Conservation (phyloP, 495 filamentous ascomycete genomes). For the Hyphodiscus hymeniophilus region DNA sequence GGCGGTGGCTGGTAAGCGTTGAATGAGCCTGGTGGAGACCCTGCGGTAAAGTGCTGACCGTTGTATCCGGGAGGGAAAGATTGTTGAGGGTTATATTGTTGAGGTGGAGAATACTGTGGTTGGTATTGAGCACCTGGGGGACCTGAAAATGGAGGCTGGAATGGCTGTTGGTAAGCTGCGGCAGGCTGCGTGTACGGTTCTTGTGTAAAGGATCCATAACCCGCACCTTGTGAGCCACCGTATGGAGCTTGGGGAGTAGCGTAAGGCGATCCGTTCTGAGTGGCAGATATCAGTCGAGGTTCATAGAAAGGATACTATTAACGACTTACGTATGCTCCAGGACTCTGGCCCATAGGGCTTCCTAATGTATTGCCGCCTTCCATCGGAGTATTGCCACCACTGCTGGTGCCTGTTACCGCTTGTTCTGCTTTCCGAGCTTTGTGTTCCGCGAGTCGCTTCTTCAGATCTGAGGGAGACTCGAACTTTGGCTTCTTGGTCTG, state of each 20-base stretch:
- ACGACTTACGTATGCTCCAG: constrained; percentile 45
- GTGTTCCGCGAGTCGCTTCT: constrained; percentile 74
- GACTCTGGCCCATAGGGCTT: constrained; percentile 48
- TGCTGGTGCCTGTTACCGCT: constrained; percentile 43
- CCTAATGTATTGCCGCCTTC: constrained; percentile 35
- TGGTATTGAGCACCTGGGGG: constrained; percentile 21
- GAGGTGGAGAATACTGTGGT: constrained; percentile 21
- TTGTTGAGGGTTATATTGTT: constrained; percentile 13
- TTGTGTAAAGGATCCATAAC: constrained; percentile 24
- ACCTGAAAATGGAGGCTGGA: constrained; percentile 21
- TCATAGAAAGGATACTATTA: background rate
- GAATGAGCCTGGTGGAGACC: constrained; percentile 38
- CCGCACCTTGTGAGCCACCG: constrained; percentile 19
- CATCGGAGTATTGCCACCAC: constrained; percentile 51
- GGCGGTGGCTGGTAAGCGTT: constrained; percentile 34
- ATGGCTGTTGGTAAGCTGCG: constrained; percentile 24
- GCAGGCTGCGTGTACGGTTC: constrained; percentile 21
- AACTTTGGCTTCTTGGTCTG: constrained; percentile 73
- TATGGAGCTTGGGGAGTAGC: constrained; percentile 24
- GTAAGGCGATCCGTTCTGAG: constrained; percentile 27
- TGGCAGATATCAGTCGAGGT: background rate
- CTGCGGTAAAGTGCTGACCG: constrained; percentile 20
- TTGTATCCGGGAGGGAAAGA: constrained; percentile 16
- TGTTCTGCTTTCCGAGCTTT: constrained; percentile 57
- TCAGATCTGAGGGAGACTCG: constrained; percentile 67